Conservation (phyloP, 192 early-diverging fungal genomes). For the Gorgonomyces haynaldii region DNA sequence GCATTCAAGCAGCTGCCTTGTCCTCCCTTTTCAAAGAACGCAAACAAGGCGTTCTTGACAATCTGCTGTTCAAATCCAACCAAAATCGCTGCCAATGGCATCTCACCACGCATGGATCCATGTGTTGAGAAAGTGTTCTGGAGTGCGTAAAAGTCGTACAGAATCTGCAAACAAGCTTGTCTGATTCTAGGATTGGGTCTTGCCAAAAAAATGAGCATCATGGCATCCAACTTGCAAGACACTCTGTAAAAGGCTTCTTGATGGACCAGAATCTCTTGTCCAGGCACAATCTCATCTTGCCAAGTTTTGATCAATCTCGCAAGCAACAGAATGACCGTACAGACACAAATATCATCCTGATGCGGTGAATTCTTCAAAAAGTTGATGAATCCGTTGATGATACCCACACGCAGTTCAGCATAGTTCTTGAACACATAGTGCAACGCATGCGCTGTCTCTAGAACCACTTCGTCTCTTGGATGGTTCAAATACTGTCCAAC, state of each 20-base stretch:
- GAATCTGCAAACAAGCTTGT: conserved; percentile 19
- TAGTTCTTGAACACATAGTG: conserved; percentile 22
- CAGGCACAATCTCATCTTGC: conserved; percentile 15
- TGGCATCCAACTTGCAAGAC: conserved; percentile 38
- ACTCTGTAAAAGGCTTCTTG: conserved; percentile 22
- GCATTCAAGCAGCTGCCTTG: conserved; percentile 23
- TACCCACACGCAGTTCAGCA: conserved; percentile 29
- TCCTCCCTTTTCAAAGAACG: conserved; percentile 30
- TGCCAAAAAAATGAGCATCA: conserved; percentile 27
- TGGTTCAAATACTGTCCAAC: conserved; percentile 36
- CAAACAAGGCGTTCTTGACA: conserved; percentile 25
- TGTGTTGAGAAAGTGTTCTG: conserved; percentile 16
- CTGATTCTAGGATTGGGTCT: conserved; percentile 31
- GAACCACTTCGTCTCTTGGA: conserved; percentile 18
- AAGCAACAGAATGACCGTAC: conserved; percentile 24
- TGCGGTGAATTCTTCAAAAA: conserved; percentile 26
- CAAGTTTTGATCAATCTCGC: conserved; percentile 22
- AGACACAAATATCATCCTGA: conserved; percentile 33
- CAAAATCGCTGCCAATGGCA: conserved; percentile 31
- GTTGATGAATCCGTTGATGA: conserved; percentile 36
- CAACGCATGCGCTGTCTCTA: conserved; percentile 17
- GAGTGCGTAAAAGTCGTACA: conserved; percentile 30
- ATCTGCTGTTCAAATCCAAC: conserved; percentile 14
- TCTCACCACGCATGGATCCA: conserved; percentile 8
- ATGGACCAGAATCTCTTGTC: conserved; percentile 15